A percentile compares a stretch with the other conserved stretches of the same genome.
These are phyloP conservation scores for Pluteus cervinus DNA, from an alignment of 768 basidiomycete species.

Conservation along the genomic window DNA sequence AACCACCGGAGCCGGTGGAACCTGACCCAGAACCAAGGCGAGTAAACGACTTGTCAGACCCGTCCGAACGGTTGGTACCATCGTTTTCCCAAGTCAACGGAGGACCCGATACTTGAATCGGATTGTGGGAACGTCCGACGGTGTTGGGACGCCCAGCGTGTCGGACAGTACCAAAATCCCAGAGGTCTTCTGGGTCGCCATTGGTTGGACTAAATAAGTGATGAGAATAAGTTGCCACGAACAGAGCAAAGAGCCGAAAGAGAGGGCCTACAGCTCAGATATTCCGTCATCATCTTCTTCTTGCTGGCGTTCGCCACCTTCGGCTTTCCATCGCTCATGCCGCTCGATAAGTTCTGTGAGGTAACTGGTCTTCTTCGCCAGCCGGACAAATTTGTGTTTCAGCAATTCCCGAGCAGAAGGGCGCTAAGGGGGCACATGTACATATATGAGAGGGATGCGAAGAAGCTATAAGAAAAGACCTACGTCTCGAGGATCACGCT, in stretches of 20 bases:
- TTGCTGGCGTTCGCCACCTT: slow-evolving; percentile 73
- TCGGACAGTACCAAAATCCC: slow-evolving; percentile 97
- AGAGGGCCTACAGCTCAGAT: slow-evolving; percentile 54
- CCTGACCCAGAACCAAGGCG: slow-evolving; percentile 20
- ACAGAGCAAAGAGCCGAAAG: slow-evolving; percentile 3
- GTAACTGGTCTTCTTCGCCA: slow-evolving; percentile 93
- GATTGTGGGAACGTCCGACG: slow-evolving; percentile 58
- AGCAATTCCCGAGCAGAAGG: slow-evolving; percentile 93
- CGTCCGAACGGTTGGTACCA: slow-evolving; percentile 40
- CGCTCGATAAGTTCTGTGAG: slow-evolving; percentile 94
- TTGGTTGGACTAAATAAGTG: slow-evolving; percentile 37
- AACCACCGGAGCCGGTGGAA: slow-evolving; percentile 28
- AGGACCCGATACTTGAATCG: slow-evolving; percentile 56
- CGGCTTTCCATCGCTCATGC: slow-evolving; percentile 88
- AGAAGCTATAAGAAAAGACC: slow-evolving; percentile 17
- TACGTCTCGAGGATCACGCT: slow-evolving; percentile 90
- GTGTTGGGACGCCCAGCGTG: slow-evolving; percentile 57
- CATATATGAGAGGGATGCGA: slow-evolving; percentile 9
- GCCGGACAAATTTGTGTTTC: slow-evolving; percentile 92
- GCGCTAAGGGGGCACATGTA: slow-evolving; percentile 45
- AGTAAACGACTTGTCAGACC: slow-evolving; percentile 23
- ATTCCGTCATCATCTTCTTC: slow-evolving; percentile 61
- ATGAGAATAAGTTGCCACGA: slow-evolving; percentile 2
- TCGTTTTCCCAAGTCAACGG: slow-evolving; percentile 81
- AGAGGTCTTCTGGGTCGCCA: slow-evolving; percentile 75